phyloP scores from a whole-genome alignment of 495 filamentous ascomycete genomes.

The Apiosordaria backusii region DNA sequence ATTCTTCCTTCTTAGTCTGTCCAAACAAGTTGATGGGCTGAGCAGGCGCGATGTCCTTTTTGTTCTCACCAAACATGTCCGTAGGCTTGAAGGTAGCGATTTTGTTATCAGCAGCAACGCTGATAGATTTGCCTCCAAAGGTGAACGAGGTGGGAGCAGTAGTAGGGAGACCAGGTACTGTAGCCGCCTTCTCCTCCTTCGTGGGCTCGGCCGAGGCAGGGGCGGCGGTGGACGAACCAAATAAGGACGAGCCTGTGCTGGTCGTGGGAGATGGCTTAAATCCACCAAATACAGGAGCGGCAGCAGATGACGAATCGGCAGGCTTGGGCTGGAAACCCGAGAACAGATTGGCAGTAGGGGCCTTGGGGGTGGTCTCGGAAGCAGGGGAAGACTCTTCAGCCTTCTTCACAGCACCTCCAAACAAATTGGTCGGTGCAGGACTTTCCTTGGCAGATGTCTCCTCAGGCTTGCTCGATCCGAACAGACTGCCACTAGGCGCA shows the following conservation, averaged over 20 bases:
- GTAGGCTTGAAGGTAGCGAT: conserved; percentile 38
- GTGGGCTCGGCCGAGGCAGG: conserved; percentile 10
- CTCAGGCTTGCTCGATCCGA: conserved; percentile 26
- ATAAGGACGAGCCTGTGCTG: conserved; percentile 13
- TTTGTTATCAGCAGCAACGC: conserved; percentile 22
- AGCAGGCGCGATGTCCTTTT: conserved; percentile 23
- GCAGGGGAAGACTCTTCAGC: conserved; percentile 19
- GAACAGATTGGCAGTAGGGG: conserved; percentile 12
- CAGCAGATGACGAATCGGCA: conserved; percentile 22
- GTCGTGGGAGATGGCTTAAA: conserved; percentile 16
- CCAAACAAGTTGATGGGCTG: conserved; percentile 33
- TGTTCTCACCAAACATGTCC: conserved; percentile 42
- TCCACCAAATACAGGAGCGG: conserved; percentile 28
- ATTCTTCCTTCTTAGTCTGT: conserved; percentile 21
- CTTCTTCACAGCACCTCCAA: conserved; percentile 23
- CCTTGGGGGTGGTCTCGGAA: conserved; percentile 17
- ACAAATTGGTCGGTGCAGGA: conserved; percentile 19
- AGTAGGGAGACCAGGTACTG: conserved; percentile 14
- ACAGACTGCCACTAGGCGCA: conserved; percentile 21
- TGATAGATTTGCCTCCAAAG: conserved; percentile 22
- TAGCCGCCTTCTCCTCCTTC: conserved; percentile 23
- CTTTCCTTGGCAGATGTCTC: conserved; percentile 19
- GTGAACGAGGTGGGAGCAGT: conserved; percentile 17
- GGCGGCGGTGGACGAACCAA: conserved; percentile 16
- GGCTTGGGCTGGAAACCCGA: conserved; percentile 19